Percentiles rank a stretch among this genome's conserved stretches.
Evolutionary conservation across 257 asterid genomes (phyloP).

Genomic region (Solanum peruvianum): DNA sequence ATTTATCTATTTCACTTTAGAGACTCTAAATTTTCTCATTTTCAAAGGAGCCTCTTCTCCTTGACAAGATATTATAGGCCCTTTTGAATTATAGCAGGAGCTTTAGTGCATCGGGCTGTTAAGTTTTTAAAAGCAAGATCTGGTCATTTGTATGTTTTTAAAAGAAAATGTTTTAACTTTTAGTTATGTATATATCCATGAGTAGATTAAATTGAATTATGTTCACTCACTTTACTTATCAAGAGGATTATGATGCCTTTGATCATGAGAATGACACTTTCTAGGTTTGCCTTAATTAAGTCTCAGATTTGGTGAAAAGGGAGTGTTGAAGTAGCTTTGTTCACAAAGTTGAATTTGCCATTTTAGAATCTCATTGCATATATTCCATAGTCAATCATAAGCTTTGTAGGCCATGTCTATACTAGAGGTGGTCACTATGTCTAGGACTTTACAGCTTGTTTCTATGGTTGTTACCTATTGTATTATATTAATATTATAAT

Average conservation of each 20-base stretch:
- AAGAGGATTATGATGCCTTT: neutral
- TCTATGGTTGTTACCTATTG: neutral
- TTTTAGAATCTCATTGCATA: neutral
- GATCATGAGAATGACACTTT: neutral
- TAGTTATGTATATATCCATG: neutral
- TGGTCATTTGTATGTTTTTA: neutral
- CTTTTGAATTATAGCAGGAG: neutral
- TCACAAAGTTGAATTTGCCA: neutral
- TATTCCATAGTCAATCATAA: neutral
- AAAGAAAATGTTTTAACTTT: neutral
- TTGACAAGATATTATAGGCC: neutral
- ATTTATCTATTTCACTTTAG: constrained; percentile 79
- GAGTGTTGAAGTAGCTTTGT: neutral
- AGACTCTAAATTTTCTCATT: constrained; percentile 80
- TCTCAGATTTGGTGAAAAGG: neutral
- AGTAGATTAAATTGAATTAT: neutral
- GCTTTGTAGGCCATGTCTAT: neutral
- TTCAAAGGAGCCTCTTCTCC: constrained; percentile 61
- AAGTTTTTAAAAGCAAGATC: neutral
- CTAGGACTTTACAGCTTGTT: neutral
- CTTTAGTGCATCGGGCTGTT: neutral
- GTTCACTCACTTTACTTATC: neutral
- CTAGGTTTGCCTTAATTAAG: neutral
- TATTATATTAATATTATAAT: too few species aligned
- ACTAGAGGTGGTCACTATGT: neutral